Conservation (phyloP, 2,329 filamentous ascomycete genomes). For the Aspergillus tanneri region DNA sequence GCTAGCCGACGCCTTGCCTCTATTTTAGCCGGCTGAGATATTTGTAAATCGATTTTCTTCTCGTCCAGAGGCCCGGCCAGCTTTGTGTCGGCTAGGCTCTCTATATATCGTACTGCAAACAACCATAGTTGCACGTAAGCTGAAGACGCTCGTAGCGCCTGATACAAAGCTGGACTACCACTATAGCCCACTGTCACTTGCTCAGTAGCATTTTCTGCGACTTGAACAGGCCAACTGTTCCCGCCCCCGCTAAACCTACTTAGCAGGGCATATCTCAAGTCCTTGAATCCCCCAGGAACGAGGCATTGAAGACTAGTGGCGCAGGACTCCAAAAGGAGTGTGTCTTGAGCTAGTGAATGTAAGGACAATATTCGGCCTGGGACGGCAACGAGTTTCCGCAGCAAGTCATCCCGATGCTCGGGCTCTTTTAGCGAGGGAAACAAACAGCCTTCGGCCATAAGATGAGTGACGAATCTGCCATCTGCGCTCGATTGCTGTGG, state of each 20-base stretch:
- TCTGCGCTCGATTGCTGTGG: not conserved
- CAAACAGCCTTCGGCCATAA: not conserved
- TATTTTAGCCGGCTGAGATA: not conserved
- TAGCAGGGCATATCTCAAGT: not conserved
- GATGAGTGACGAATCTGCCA: not conserved
- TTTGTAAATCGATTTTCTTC: not conserved
- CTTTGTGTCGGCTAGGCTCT: not conserved
- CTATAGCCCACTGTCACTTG: not conserved
- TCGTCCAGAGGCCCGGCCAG: not conserved
- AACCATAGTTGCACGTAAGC: constrained; percentile 5
- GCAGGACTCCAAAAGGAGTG: constrained; percentile 1
- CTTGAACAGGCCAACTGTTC: not conserved
- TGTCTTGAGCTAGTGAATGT: not conserved
- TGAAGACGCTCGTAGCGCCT: not conserved
- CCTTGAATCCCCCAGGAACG: not conserved
- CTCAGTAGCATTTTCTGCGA: not conserved
- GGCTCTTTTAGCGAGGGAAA: not conserved
- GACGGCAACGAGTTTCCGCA: not conserved
- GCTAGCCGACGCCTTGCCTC: not conserved
- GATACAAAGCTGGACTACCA: not conserved
- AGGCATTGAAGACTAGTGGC: not conserved
- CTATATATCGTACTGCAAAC: constrained; percentile 2
- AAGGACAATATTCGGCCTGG: not conserved
- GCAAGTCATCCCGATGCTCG: not conserved
- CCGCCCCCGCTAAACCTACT: not conserved